Percentiles rank a stretch among this genome's conserved stretches.
phyloP scores from a whole-genome alignment of 176 grass and related monocot genomes.

The Pontederia crassipes region DNA sequence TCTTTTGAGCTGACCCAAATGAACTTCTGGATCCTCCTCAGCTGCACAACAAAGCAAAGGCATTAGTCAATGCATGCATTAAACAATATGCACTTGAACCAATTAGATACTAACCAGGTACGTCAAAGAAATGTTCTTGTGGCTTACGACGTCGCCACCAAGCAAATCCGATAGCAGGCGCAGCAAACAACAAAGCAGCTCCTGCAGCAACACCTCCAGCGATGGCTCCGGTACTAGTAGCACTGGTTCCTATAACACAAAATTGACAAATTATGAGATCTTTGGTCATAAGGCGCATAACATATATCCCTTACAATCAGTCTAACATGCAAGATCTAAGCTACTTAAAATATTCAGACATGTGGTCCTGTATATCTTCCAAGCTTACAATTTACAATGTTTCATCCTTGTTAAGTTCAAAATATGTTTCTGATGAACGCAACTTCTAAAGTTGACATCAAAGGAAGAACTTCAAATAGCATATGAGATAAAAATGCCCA shows the following conservation, averaged over 20 bases:
- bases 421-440: no score
- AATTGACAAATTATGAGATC: no score
- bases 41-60: not conserved
- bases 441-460: no score
- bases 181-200: conserved; percentile 6
- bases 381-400: no score
- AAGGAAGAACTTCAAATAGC: no score
- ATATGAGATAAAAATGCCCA: no score
- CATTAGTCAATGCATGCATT: not conserved
- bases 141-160: conserved; percentile 5
- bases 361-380: no score
- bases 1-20: conserved; percentile 6
- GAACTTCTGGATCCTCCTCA: conserved; percentile 11
- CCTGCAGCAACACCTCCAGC: conserved; percentile 9
- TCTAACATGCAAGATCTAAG: no score
- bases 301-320: no score
- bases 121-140: conserved; percentile 5
- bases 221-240: not conserved
- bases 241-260: not conserved
- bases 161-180: conserved; percentile 6
- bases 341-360: no score
- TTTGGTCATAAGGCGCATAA: no score
- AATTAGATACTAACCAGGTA: conserved; percentile 1
- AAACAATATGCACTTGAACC: not conserved
- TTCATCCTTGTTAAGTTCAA: no score